Evolutionary conservation across 2,329 filamentous ascomycete genomes (phyloP), one percentile per base, ranked within the genome.

Genomic region (Eutypa lata): DNA sequence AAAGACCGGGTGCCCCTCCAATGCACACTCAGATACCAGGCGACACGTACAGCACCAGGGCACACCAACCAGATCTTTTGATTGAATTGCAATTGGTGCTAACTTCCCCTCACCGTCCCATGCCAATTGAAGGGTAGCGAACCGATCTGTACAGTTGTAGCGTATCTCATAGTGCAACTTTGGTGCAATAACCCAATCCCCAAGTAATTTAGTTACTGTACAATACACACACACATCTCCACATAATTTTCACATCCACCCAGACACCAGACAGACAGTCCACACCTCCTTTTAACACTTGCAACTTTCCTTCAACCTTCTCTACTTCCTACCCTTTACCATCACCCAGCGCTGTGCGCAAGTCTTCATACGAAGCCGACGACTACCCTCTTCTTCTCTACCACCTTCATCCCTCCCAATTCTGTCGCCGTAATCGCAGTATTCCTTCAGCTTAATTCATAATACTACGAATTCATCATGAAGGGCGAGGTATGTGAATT

Each of bases 401-500:
- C 50, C 19, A 26, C 46, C 47, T 31, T 46, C 48, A 44, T 51
- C 37, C 18, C 51, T 42, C 37, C 56, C n/a, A n/a, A 47, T 51
- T 40, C 35, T 42, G 42, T 47, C 49, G 53, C 49, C 49, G 40
- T 40, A 11, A 28, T 57, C 54, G 51, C 58, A 48, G 54, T 52
- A 54, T 56, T n/a, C n/a, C 54, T 38, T 42, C 47, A 47, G 43
- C 45, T 48, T 48, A 43, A 54, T 48, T 52, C 49, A 26, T 52
- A 40, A 58, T 49, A 57, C 50, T 53, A 57, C 53, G 14, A 54
- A 31, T 60, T 59, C 70, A 79, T 59, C 65, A 81, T 81, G 79
- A 81, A 80, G 76, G 79, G 78, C 72, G 79, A 81, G 76, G 79
- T 81, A 69, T 69, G 78, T 72, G 42, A 33, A 44, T 38, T 33